Evolutionary conservation across 345 rosid genomes (phyloP).

Genomic region (Eucalyptus marginata): DNA sequence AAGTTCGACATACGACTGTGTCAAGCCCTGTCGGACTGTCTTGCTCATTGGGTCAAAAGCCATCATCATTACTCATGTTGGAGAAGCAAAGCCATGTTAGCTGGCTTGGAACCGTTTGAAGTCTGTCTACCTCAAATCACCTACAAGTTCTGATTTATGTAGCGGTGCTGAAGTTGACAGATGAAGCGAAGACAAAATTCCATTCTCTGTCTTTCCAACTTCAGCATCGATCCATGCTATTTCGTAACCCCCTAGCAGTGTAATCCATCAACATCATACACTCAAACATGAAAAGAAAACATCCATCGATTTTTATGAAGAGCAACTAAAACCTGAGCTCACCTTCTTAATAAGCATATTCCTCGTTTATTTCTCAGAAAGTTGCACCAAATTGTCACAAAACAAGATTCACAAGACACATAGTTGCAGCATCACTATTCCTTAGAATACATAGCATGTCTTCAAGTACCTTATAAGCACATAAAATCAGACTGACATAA

Average conservation of each 20-base stretch:
- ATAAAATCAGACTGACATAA: slow-evolving; percentile 83
- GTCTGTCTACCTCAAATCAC: no score
- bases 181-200: no score
- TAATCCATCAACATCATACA: no score
- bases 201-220: no score
- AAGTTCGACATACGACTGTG: background rate
- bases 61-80: background rate
- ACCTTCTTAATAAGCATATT: slow-evolving; percentile 56
- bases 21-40: background rate
- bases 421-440: background rate
- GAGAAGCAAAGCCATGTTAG: background rate
- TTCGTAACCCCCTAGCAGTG: no score
- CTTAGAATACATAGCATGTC: background rate
- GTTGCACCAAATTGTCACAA: slow-evolving; percentile 55
- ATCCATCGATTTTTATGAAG: background rate
- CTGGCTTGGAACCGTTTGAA: no score
- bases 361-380: slow-evolving; percentile 89
- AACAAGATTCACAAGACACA: background rate
- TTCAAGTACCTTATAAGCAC: slow-evolving; percentile 70
- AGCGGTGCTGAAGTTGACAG: no score
- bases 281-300: no score
- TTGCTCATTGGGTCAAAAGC: background rate
- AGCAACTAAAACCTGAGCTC: background rate
- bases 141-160: no score
- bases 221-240: no score